Percentiles rank a stretch among this genome's conserved stretches.
Evolutionary conservation across 2,329 filamentous ascomycete genomes (phyloP).

Genomic region (Phyllosticta citrichinensis): DNA sequence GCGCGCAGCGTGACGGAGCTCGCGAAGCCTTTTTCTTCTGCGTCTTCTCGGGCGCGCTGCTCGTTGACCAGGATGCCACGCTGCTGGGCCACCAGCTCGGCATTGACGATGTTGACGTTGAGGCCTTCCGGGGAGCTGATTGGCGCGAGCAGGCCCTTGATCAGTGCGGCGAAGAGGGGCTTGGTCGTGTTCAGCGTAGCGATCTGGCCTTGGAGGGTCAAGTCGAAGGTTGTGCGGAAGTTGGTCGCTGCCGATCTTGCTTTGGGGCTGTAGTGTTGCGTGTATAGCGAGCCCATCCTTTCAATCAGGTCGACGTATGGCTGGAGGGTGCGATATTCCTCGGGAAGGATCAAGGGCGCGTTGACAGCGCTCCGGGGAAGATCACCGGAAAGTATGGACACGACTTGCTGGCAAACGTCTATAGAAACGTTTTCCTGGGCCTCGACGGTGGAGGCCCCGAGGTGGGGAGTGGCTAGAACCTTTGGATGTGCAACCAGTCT

Average conservation of each 20-base stretch:
- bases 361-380: conserved; percentile 71
- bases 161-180: conserved; percentile 66
- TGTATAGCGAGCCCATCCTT: conserved; percentile 70
- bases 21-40: conserved; percentile 54
- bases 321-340: conserved; percentile 68
- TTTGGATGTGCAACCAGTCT: conserved; percentile 57
- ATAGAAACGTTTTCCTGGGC: conserved; percentile 77
- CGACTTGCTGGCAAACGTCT: conserved; percentile 72
- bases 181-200: conserved; percentile 63
- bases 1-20: conserved; percentile 62
- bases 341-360: conserved; percentile 68
- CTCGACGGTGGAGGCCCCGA: conserved; percentile 71
- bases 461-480: conserved; percentile 68
- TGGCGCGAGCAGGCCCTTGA: conserved; percentile 63
- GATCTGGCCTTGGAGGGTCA: conserved; percentile 68
- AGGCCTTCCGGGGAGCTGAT: conserved; percentile 54
- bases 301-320: conserved; percentile 69
- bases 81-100: conserved; percentile 62
- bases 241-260: conserved; percentile 14
- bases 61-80: conserved; percentile 72
- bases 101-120: conserved; percentile 77
- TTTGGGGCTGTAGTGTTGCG: conserved; percentile 54
- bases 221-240: conserved; percentile 60
- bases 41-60: conserved; percentile 51
- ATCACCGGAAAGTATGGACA: conserved; percentile 61